Conservation (phyloP, 371 early-diverging fungal species). For the Lichtheimia hyalospora region DNA sequence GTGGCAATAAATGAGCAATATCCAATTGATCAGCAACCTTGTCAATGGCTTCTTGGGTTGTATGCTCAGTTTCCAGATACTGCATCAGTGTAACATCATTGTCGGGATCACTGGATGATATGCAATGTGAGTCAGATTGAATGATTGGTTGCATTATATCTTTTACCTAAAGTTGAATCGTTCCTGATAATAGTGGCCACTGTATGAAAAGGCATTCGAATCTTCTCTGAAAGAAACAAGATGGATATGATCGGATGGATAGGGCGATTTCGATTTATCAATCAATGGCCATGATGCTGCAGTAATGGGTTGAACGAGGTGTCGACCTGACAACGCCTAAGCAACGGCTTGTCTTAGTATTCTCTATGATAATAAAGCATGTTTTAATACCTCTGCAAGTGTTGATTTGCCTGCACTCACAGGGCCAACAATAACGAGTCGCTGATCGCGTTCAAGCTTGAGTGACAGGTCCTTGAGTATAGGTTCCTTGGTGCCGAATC, state of each 20-base stretch:
- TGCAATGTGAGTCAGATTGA: background rate
- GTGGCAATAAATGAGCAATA: conserved; percentile 27
- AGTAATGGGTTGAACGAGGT: conserved; percentile 27
- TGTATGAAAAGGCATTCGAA: conserved; percentile 41
- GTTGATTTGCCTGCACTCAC: conserved; percentile 52
- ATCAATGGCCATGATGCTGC: conserved; percentile 42
- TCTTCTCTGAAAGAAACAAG: conserved; percentile 54
- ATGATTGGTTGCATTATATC: too few species aligned
- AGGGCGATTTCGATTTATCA: conserved; percentile 21
- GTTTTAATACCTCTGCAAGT: conserved; percentile 37
- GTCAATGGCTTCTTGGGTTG: conserved; percentile 9
- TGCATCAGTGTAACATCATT: conserved; percentile 36
- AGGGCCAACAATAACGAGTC: conserved; percentile 45
- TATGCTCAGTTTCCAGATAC: conserved; percentile 18
- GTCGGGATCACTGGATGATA: conserved; percentile 42
- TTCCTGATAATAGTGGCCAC: conserved; percentile 55
- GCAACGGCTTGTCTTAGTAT: background rate
- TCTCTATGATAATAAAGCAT: background rate
- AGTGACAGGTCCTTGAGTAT: conserved; percentile 39
- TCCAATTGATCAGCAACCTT: conserved; percentile 32
- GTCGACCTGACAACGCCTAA: conserved; percentile 43
- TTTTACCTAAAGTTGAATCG: conserved; percentile 60
- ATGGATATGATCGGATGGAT: conserved; percentile 40
- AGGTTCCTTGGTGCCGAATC: conserved; percentile 37
- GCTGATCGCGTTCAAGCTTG: conserved; percentile 26